phyloP scores from a whole-genome alignment of 306 rosid species.

The Prunus mongolica region DNA sequence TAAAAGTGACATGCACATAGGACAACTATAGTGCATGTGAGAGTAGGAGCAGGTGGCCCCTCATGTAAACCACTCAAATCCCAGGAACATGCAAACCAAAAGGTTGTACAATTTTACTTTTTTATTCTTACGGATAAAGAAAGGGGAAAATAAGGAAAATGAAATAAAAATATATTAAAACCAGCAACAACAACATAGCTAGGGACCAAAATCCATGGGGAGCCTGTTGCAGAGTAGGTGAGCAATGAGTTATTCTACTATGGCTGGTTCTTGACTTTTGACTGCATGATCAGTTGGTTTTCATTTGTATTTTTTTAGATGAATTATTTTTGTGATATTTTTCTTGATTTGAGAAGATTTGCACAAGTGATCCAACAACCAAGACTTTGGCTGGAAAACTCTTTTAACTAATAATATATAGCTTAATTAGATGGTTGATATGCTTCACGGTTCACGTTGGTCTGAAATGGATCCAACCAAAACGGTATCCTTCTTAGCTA shows the following conservation, averaged over 20 bases:
- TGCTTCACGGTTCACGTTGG: not conserved
- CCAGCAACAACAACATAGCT: not conserved
- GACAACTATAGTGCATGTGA: slow-evolving; percentile 22
- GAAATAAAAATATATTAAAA: not conserved
- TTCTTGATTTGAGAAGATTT: not conserved
- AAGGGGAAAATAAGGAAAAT: not conserved
- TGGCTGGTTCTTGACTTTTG: slow-evolving; percentile 3
- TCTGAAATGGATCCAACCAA: too few relatives aligned
- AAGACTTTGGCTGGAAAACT: not conserved
- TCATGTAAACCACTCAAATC: slow-evolving; percentile 15
- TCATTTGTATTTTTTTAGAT: not conserved
- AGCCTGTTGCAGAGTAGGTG: slow-evolving; percentile 8
- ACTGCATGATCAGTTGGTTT: not conserved
- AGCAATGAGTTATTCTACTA: not conserved
- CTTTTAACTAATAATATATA: not conserved
- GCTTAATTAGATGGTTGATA: not conserved
- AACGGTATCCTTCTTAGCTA: too few relatives aligned
- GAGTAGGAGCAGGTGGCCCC: slow-evolving; percentile 23
- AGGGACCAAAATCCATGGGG: not conserved
- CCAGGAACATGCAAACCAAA: slow-evolving; percentile 20
- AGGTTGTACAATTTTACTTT: not conserved
- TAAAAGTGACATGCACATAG: not conserved
- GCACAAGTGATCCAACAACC: not conserved
- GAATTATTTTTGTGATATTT: not conserved
- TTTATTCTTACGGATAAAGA: not conserved